phyloP scores from a whole-genome alignment of 305 asterid species.

The Coffea humblotiana region DNA sequence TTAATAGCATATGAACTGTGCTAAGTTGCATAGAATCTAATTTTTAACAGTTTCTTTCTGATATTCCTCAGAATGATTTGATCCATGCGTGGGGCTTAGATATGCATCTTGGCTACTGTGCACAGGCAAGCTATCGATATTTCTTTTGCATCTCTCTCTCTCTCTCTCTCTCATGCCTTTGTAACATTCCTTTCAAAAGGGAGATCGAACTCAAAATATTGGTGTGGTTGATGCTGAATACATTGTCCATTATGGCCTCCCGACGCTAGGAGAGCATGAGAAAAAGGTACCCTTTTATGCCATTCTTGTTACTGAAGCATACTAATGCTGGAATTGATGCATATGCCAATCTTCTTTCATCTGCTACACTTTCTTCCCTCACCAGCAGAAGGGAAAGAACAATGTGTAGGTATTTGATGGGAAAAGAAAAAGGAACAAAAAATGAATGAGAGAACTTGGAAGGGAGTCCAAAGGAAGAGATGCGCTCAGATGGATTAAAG shows the following conservation, averaged over 20 bases:
- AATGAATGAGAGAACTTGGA: not conserved
- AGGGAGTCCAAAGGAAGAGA: not conserved
- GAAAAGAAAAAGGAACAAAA: no score
- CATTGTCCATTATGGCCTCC: constrained; percentile 76
- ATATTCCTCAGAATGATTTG: constrained; percentile 58
- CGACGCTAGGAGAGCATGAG: constrained; percentile 73
- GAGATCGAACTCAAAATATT: constrained; percentile 59
- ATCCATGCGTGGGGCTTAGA: constrained; percentile 96
- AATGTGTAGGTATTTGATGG: not conserved
- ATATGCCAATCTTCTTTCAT: not conserved
- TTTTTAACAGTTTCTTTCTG: not conserved
- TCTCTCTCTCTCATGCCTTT: not conserved
- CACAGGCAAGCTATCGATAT: constrained; percentile 47
- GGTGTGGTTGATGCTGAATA: constrained; percentile 90
- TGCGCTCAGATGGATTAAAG: not conserved
- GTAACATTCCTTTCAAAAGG: constrained; percentile 37
- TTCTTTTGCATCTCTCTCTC: not conserved
- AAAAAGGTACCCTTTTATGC: constrained; percentile 36
- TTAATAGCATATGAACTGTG: not conserved
- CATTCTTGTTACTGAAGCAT: not conserved
- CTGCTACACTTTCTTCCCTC: not conserved
- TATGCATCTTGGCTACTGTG: constrained; percentile 77
- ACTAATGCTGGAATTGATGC: not conserved
- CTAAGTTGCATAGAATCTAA: not conserved
- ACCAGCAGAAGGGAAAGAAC: not conserved